phyloP scores from a whole-genome alignment of 2,329 filamentous ascomycete genomes.

The Fusarium nisikadoi region DNA sequence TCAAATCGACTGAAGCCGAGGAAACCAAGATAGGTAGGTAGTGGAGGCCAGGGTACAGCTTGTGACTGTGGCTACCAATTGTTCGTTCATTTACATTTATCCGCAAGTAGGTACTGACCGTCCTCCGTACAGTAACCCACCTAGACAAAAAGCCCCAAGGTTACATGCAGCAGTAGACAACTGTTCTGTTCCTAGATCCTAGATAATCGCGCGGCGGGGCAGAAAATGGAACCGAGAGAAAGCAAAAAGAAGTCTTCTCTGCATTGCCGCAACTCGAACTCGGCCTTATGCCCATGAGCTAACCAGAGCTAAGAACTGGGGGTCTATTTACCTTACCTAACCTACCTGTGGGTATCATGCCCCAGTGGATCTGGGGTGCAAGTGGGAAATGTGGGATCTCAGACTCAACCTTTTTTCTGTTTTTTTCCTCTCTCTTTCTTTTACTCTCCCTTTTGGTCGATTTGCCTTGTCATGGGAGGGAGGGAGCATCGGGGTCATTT shows the following conservation, averaged over 20 bases:
- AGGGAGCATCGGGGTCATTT: not conserved
- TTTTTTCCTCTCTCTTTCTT: not conserved
- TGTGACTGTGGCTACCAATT: not conserved
- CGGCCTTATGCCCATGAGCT: constrained; percentile 31
- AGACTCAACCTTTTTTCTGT: not conserved
- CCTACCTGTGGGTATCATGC: not conserved
- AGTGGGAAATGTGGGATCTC: constrained; percentile 27
- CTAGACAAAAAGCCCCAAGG: constrained; percentile 10
- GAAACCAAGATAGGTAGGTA: constrained; percentile 5
- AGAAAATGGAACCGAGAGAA: constrained; percentile 23
- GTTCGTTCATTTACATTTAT: not conserved
- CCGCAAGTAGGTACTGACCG: not conserved
- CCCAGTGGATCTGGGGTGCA: constrained; percentile 37
- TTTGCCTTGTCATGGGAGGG: not conserved
- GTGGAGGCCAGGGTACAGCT: constrained; percentile 16
- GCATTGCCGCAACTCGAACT: constrained; percentile 12
- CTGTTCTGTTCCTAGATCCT: constrained; percentile 20
- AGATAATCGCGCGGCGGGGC: constrained; percentile 11
- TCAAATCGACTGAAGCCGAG: constrained; percentile 6
- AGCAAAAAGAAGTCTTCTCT: constrained; percentile 24
- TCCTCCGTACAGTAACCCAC: not conserved
- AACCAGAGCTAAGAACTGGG: constrained; percentile 11
- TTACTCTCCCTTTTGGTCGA: not conserved
- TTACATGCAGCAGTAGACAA: constrained; percentile 12
- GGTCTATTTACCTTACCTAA: not conserved